phyloP scores from a whole-genome alignment of 257 asterid species.

The Coffea eugenioides region DNA sequence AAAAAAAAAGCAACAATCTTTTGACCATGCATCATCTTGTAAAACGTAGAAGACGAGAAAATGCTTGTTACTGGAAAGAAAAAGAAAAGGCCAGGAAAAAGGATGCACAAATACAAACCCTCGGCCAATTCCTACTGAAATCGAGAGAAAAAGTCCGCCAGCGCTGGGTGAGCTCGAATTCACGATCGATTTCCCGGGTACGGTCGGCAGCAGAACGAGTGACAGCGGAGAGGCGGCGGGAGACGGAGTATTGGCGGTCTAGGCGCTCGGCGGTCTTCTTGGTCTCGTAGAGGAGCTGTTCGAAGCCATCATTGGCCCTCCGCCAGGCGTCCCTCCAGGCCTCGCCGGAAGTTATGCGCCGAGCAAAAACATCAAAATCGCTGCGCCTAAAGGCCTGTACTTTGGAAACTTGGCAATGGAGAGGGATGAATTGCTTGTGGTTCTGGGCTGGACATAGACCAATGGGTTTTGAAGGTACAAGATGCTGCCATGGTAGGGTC shows the following conservation, averaged over 20 bases:
- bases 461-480: conserved; percentile 29
- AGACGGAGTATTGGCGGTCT: conserved; percentile 69
- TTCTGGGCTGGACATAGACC: conserved; percentile 1
- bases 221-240: conserved; percentile 47
- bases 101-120: conserved; percentile 40
- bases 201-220: conserved; percentile 63
- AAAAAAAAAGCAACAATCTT: background rate
- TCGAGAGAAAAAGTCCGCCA: conserved; percentile 76
- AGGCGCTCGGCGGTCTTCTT: conserved; percentile 86
- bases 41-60: background rate
- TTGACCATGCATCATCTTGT: background rate
- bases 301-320: conserved; percentile 84
- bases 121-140: conserved; percentile 69
- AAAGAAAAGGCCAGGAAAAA: background rate
- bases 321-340: conserved; percentile 79
- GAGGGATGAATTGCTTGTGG: conserved; percentile 18
- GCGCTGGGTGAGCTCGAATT: conserved; percentile 60
- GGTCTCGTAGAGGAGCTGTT: conserved; percentile 65
- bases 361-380: conserved; percentile 82
- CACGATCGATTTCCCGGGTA: conserved; percentile 83
- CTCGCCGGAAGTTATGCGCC: conserved; percentile 70
- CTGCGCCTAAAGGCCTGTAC: conserved; percentile 73
- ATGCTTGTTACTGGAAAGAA: no score
- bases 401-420: conserved; percentile 37
- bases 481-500: conserved; percentile 65